Conservation (phyloP, 495 filamentous ascomycete species). For the Aspergillus haitiensis region DNA sequence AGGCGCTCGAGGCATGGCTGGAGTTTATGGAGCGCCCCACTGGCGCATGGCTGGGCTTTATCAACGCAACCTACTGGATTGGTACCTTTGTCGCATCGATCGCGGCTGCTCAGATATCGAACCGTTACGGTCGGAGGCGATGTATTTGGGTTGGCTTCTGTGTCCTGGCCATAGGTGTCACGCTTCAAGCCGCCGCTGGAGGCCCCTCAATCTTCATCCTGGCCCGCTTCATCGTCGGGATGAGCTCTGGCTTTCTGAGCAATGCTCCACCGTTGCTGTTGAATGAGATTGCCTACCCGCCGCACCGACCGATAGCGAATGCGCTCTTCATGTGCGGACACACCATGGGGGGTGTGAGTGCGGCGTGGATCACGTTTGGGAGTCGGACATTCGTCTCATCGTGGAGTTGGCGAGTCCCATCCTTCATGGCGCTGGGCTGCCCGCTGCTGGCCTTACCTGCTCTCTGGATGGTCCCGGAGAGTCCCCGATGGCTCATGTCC, state of each 20-base stretch:
- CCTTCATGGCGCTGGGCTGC: constrained; percentile 53
- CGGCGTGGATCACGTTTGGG: constrained; percentile 29
- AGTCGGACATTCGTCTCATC: constrained; percentile 32
- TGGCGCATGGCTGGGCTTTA: constrained; percentile 26
- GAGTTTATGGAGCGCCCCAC: constrained; percentile 21
- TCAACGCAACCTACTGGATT: constrained; percentile 25
- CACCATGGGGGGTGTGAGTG: constrained; percentile 58
- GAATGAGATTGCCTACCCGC: constrained; percentile 63
- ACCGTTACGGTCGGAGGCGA: constrained; percentile 17
- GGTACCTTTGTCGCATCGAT: constrained; percentile 12
- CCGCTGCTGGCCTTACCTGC: constrained; percentile 43
- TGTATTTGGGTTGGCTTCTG: constrained; percentile 58
- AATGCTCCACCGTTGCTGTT: constrained; percentile 60
- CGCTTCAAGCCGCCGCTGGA: constrained; percentile 52
- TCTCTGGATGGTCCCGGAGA: constrained; percentile 43
- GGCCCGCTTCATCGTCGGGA: constrained; percentile 58
- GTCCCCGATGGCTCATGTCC: constrained; percentile 46
- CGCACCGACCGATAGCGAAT: constrained; percentile 60
- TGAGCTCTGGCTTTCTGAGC: constrained; percentile 58
- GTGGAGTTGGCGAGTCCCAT: constrained; percentile 52
- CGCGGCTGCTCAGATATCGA: not conserved
- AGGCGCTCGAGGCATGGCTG: constrained; percentile 22
- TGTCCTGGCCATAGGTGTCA: constrained; percentile 59
- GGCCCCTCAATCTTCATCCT: constrained; percentile 57
- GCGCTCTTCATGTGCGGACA: constrained; percentile 64